phyloP scores from a whole-genome alignment of 495 filamentous ascomycete genomes.

The Aspergillus panamensis region DNA sequence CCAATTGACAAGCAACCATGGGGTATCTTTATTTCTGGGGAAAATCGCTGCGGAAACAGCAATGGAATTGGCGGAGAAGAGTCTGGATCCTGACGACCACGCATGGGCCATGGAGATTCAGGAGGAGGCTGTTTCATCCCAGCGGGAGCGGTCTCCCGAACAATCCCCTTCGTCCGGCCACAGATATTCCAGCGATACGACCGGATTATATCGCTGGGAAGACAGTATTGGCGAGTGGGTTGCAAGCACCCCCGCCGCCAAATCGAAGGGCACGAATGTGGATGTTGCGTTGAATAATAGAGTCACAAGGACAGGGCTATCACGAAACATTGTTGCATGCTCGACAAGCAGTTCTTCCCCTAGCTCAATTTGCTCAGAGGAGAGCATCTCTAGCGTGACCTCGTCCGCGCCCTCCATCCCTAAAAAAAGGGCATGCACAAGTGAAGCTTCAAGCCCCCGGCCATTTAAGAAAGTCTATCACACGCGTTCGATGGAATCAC shows the following conservation, averaged over 20 bases:
- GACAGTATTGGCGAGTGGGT: constrained; percentile 56
- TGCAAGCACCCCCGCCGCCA: constrained; percentile 40
- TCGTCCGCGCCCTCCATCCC: constrained; percentile 33
- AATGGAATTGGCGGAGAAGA: constrained; percentile 46
- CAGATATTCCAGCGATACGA: constrained; percentile 16
- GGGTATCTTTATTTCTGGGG: constrained; percentile 32
- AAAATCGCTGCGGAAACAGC: constrained; percentile 47
- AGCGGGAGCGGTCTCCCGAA: constrained; percentile 10
- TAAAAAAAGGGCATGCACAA: constrained; percentile 23
- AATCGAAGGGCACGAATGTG: constrained; percentile 15
- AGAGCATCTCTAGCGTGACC: constrained; percentile 28
- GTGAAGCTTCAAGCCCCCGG: constrained; percentile 17
- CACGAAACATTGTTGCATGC: constrained; percentile 10
- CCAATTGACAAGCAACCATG: constrained; percentile 21
- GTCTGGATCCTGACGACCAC: constrained; percentile 46
- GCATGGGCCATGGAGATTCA: constrained; percentile 49
- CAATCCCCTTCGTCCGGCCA: constrained; percentile 15
- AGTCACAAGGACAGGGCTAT: constrained; percentile 6
- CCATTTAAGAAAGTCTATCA: constrained; percentile 30
- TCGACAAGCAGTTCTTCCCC: constrained; percentile 30
- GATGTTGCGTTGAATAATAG: constrained; percentile 4
- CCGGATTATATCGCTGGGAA: constrained; percentile 50
- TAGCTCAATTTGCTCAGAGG: constrained; percentile 18
- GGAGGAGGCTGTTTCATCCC: constrained; percentile 29
- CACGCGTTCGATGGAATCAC: constrained; percentile 7